Conservation (phyloP, 371 early-diverging fungal species). For the Blastocladiella emersonii region DNA sequence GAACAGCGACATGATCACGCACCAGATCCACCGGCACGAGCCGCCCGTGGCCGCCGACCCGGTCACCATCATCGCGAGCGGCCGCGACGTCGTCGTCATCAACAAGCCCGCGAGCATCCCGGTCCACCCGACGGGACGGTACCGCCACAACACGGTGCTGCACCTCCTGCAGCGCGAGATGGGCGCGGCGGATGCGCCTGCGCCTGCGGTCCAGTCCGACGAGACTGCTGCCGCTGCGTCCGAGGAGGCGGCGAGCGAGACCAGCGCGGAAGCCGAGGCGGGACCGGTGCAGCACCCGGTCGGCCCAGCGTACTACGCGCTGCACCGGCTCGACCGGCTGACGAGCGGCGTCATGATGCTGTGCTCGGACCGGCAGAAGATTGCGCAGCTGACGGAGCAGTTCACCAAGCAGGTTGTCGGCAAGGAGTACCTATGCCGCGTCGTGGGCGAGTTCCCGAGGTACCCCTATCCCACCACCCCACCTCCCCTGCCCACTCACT, state of each 20-base stretch:
- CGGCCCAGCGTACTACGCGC: constrained; percentile 25
- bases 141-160: constrained; percentile 65
- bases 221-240: too few relatives aligned
- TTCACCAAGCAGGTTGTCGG: constrained; percentile 48
- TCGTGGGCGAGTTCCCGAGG: constrained; percentile 75
- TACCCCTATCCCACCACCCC: constrained; percentile 20
- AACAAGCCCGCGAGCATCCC: constrained; percentile 85
- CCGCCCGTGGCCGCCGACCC: constrained; percentile 64
- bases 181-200: constrained; percentile 9
- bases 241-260: not conserved
- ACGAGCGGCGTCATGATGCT: constrained; percentile 85
- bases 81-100: constrained; percentile 57
- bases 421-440: constrained; percentile 80
- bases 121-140: constrained; percentile 32
- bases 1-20: constrained; percentile 61
- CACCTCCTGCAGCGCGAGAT: constrained; percentile 58
- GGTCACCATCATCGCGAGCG: constrained; percentile 41
- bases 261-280: not conserved
- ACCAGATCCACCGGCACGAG: constrained; percentile 85
- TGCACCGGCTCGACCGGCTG: constrained; percentile 80
- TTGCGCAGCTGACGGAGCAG: constrained; percentile 42
- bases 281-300: too few relatives aligned
- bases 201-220: not conserved
- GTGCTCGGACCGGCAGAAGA: constrained; percentile 41
- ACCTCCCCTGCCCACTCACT: not conserved